Base-by-base conservation (phyloP, 257 asterid genomes). In the Petrea volubilis region DNA sequence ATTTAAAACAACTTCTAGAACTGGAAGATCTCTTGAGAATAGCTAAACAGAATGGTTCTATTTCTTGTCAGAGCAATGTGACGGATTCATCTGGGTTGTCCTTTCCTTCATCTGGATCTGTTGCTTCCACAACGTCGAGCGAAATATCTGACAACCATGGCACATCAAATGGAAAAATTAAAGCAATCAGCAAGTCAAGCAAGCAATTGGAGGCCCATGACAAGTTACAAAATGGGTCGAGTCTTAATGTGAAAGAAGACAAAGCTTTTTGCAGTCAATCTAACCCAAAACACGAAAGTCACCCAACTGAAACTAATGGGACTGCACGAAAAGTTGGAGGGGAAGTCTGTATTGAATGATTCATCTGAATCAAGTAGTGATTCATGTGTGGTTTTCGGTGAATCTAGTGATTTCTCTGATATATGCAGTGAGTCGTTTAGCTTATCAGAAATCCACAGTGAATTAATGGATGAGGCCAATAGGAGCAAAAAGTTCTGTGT, bases 1-100 rank as follows among this genome's bases (percentile, higher is more conserved):
- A 94, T 88, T 67, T 94, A 67, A 88, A 86, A 82, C 96, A 85
- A 64, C 85, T 93, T 36, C 74, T 93, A 83, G 97, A 93, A 91
- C 83, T 93, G 78, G 97, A 87, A 73, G 92, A 93, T 68, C 95
- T 94, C 72, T 68, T 94, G 75, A 82, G 68, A 50, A 34, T 50
- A 65, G 90, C 89, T 57, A 93, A 78, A 67, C 78, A 79, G 78
- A 80, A 80, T 84, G 76, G 40, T 70, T 56, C 85, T 70, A 41
- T 47, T 72, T 70, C 76, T 31, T 63, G 60, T 33, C 72, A 78
- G 75, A 71, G 72, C 64, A 63, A 50, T 74, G 62, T 40, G 64
- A 52, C 31, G 55, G 87, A 78, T 81, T 77, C 88, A 70, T 66
- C 95, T 64, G 78, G 55, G 56, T 74, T 80, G 27, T 72, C 85